Evolutionary conservation across 1,139 yeast genomes (phyloP).

Genomic region (Wickerhamomyces sp.): DNA sequence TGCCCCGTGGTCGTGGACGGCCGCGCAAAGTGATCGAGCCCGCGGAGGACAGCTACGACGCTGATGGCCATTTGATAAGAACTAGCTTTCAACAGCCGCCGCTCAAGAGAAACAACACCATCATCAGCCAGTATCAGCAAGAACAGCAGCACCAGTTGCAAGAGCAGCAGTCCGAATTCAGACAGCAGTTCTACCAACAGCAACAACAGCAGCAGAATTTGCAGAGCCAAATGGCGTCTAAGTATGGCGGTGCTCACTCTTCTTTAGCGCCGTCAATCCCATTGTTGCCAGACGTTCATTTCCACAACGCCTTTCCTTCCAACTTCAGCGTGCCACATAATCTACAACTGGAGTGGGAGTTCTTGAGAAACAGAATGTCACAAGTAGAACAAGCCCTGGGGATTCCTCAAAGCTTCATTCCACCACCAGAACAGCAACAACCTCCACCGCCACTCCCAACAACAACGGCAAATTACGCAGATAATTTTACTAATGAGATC

Average conservation of each 20-base stretch:
- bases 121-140: neutral
- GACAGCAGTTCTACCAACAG: slow-evolving; percentile 12
- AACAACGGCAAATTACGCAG: slow-evolving; percentile 1
- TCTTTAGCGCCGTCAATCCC: too few relatives aligned
- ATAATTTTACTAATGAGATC: slow-evolving; percentile 1
- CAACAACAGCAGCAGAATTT: slow-evolving; percentile 16
- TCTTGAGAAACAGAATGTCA: slow-evolving; percentile 4
- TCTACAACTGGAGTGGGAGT: slow-evolving; percentile 11
- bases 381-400: slow-evolving; percentile 5
- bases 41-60: too few relatives aligned
- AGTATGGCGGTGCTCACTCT: slow-evolving; percentile 18
- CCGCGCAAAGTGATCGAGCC: too few relatives aligned
- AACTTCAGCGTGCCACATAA: slow-evolving; percentile 10
- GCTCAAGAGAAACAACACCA: too few relatives aligned
- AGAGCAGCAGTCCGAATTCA: slow-evolving; percentile 7
- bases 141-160: slow-evolving; percentile 6
- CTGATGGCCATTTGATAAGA: too few relatives aligned
- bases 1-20: too few relatives aligned
- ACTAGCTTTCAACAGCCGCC: too few relatives aligned
- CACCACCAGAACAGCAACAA: too few relatives aligned
- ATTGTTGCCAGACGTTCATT: too few relatives aligned
- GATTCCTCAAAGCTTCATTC: neutral
- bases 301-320: too few relatives aligned
- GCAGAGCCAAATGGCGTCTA: slow-evolving; percentile 19
- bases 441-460: neutral